These are phyloP conservation scores for Ceratocystis harringtonii DNA, from an alignment of 2,329 filamentous ascomycete species.

Conservation along the genomic window DNA sequence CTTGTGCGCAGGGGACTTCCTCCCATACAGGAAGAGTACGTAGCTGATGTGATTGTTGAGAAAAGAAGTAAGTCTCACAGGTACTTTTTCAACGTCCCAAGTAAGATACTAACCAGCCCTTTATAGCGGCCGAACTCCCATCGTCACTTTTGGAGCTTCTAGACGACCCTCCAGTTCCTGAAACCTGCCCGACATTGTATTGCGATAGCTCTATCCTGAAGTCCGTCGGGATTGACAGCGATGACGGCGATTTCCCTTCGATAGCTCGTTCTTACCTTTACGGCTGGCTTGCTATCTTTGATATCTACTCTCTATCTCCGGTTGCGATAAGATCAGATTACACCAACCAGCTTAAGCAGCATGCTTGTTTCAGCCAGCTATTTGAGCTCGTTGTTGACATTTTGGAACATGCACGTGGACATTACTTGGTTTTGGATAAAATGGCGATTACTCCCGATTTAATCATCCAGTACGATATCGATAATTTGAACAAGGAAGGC, in stretches of 20 bases:
- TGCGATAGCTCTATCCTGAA: neutral
- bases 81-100: constrained; percentile 14
- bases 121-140: constrained; percentile 4
- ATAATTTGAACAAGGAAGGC: constrained; percentile 42
- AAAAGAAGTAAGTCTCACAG: constrained; percentile 37
- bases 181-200: constrained; percentile 35
- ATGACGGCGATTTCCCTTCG: neutral
- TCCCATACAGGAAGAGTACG: constrained; percentile 61
- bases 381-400: constrained; percentile 73
- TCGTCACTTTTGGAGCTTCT: neutral
- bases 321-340: constrained; percentile 75
- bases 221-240: neutral
- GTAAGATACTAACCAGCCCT: neutral
- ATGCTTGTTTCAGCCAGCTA: constrained; percentile 51
- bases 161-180: constrained; percentile 19
- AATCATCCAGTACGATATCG: constrained; percentile 40
- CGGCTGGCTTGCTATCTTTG: constrained; percentile 81
- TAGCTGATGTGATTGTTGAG: constrained; percentile 59
- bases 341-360: constrained; percentile 59
- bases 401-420: constrained; percentile 61
- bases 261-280: constrained; percentile 57
- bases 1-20: constrained; percentile 72
- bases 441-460: constrained; percentile 43
- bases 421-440: constrained; percentile 58
- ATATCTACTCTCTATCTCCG: constrained; percentile 64